These are phyloP conservation scores for Arthrobotrys entomopaga DNA, from an alignment of 2,329 filamentous ascomycete genomes.

Conservation along the genomic window DNA sequence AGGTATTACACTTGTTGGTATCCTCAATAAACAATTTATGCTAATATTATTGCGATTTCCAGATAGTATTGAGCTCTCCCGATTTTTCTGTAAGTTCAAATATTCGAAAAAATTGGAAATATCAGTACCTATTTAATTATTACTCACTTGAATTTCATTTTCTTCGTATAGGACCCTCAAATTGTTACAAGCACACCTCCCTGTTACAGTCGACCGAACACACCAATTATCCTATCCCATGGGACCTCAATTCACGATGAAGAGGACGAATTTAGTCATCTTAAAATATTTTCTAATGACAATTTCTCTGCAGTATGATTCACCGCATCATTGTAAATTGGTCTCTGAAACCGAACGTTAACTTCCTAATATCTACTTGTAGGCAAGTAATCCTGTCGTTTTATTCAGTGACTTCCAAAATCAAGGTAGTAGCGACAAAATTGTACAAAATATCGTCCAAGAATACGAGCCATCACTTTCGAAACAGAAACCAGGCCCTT, in stretches of 20 bases:
- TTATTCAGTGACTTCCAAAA: no score
- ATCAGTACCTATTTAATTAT: background rate
- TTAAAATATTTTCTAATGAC: slow-evolving; percentile 2
- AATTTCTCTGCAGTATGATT: slow-evolving; percentile 12
- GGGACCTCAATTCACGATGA: slow-evolving; percentile 17
- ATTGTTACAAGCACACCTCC: slow-evolving; percentile 45
- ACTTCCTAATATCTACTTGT: background rate
- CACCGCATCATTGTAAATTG: background rate
- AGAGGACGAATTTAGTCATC: background rate
- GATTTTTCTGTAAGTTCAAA: slow-evolving; percentile 33
- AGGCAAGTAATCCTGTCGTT: background rate
- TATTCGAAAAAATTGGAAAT: no score
- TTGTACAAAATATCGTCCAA: no score
- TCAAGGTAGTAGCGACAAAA: no score
- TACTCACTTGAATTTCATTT: background rate
- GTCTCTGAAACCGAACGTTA: background rate
- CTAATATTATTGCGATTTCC: no score
- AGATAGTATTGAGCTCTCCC: no score
- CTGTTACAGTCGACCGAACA: background rate
- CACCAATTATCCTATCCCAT: slow-evolving; percentile 1
- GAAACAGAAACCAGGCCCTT: background rate
- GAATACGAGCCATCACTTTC: background rate
- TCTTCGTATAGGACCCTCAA: slow-evolving; percentile 32
- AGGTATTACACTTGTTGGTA: no score
- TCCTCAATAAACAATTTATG: no score